Conservation (phyloP, 2,329 filamentous ascomycete species). For the Thelonectria rubi region DNA sequence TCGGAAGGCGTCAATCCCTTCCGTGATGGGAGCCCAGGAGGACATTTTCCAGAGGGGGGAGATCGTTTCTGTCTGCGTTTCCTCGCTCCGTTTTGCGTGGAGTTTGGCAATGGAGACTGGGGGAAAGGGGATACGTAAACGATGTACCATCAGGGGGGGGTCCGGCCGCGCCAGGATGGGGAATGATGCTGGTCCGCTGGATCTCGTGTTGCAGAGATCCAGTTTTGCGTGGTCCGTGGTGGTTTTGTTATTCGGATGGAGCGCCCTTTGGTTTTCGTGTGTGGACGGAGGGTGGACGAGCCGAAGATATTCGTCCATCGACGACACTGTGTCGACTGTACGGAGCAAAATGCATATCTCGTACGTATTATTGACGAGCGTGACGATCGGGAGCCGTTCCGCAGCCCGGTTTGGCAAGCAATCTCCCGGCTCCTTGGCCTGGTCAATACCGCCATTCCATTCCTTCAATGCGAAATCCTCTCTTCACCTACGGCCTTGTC, state of each 20-base stretch:
- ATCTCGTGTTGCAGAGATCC: constrained; percentile 15
- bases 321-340: neutral
- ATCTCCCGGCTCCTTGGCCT: neutral
- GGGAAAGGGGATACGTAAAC: constrained; percentile 10
- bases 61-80: constrained; percentile 14
- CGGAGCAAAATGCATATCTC: neutral
- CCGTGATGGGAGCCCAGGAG: constrained; percentile 28
- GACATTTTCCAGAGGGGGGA: constrained; percentile 22
- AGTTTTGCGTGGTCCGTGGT: constrained; percentile 6
- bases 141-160: constrained; percentile 14
- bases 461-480: neutral
- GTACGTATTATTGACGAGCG: neutral
- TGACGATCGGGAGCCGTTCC: neutral
- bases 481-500: neutral
- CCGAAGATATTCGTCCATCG: too few species aligned
- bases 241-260: neutral
- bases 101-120: constrained; percentile 4
- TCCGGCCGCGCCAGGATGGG: neutral
- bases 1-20: constrained; percentile 35
- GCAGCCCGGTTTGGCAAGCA: neutral
- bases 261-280: neutral
- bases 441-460: neutral
- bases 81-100: constrained; percentile 13
- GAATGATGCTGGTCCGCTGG: constrained; percentile 4
- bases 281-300: too few species aligned